A percentile compares a stretch with the other conserved stretches of the same genome.
phyloP scores from a whole-genome alignment of 225 moss, liverwort and hornwort species.

The Polytrichum commune region DNA sequence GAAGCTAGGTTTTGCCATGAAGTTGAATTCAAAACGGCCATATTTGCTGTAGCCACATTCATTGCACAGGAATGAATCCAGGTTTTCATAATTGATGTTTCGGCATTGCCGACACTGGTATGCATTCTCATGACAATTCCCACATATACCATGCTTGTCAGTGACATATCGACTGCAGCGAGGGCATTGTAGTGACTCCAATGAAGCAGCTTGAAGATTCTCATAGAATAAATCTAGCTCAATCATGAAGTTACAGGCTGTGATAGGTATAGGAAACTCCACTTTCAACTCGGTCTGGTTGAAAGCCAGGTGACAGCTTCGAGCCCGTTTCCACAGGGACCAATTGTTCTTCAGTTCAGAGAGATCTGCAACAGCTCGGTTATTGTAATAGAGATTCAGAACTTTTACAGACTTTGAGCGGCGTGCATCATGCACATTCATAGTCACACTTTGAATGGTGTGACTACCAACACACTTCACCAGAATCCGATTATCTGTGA shows the following conservation, averaged over 20 bases:
- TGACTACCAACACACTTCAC: constrained; percentile 99
- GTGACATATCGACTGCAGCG: constrained; percentile 99
- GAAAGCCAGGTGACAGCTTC: constrained; percentile 90
- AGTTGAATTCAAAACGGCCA: constrained; percentile 97
- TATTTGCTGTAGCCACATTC: constrained; percentile 99
- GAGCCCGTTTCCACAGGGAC: constrained; percentile 95
- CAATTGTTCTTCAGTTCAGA: constrained; percentile 98
- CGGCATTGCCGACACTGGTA: constrained; percentile 99
- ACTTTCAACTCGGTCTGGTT: constrained; percentile 97
- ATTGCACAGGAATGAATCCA: constrained; percentile 98
- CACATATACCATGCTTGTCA: constrained; percentile 99
- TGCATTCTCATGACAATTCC: constrained; percentile 99
- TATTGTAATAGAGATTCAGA: constrained; percentile 95
- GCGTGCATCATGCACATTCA: constrained; percentile 99
- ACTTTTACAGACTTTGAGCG: constrained; percentile 96
- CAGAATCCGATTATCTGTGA: constrained; percentile 92
- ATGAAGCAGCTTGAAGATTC: constrained; percentile 95
- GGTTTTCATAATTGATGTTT: constrained; percentile 98
- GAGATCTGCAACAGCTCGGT: constrained; percentile 94
- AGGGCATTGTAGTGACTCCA: constrained; percentile 97
- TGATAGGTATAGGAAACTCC: constrained; percentile 94
- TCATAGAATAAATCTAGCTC: constrained; percentile 97
- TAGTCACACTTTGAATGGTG: constrained; percentile 97
- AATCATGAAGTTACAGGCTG: constrained; percentile 99
- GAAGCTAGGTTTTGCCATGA: constrained; percentile 99